Percentiles rank a stretch among this genome's conserved stretches.
Evolutionary conservation across 2,329 filamentous ascomycete genomes (phyloP).

Genomic region (Amauroascus verrucosus): DNA sequence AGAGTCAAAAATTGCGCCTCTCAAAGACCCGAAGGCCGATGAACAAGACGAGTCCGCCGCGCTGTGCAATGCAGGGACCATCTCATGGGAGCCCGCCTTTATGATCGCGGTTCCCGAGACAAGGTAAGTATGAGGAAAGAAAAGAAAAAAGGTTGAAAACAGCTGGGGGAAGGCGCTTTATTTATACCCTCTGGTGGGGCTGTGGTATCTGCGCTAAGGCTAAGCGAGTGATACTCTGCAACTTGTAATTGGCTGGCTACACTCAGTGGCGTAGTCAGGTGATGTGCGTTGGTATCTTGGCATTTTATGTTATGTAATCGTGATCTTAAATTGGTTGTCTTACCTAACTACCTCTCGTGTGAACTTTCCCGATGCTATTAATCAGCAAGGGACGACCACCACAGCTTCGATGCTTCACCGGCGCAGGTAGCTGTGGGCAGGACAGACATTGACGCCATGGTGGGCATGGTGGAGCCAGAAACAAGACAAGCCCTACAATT

Average conservation of each 20-base stretch:
- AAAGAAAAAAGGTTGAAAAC: constrained; percentile 28
- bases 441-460: too few species aligned
- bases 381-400: too few species aligned
- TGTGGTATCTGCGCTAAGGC: not conserved
- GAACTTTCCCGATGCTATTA: too few species aligned
- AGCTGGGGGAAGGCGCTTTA: constrained; percentile 11
- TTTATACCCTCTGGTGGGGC: constrained; percentile 24
- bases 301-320: too few species aligned
- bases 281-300: too few species aligned
- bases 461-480: too few species aligned
- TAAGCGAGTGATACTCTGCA: not conserved
- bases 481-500: not conserved
- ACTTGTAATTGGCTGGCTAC: not conserved
- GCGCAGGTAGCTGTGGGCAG: too few species aligned
- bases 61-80: constrained; percentile 50
- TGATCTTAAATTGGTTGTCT: too few species aligned
- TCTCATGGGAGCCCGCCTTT: constrained; percentile 36
- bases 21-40: constrained; percentile 41
- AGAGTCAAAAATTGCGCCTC: constrained; percentile 42
- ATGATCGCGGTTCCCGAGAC: constrained; percentile 40
- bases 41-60: constrained; percentile 41
- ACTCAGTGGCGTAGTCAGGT: not conserved
- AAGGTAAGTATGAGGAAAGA: constrained; percentile 45
- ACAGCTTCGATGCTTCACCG: too few species aligned
- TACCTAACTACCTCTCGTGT: too few species aligned